phyloP scores from a whole-genome alignment of 495 filamentous ascomycete genomes.

The Penicillium taxi region DNA sequence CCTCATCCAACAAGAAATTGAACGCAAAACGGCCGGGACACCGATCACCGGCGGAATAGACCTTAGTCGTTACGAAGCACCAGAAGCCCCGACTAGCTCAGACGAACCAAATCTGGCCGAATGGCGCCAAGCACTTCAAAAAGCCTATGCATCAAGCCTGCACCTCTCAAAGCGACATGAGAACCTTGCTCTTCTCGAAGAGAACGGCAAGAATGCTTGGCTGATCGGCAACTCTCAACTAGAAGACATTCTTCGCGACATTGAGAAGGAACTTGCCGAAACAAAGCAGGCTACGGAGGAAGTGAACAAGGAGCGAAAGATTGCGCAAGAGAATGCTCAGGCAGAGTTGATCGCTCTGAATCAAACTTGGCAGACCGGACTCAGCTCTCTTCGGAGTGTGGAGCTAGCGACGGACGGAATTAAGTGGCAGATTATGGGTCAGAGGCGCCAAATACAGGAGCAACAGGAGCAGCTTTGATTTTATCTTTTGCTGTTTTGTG shows the following conservation, averaged over 20 bases:
- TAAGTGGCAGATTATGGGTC: slow-evolving; percentile 54
- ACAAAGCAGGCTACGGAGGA: slow-evolving; percentile 57
- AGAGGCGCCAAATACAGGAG: slow-evolving; percentile 36
- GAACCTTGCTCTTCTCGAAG: slow-evolving; percentile 68
- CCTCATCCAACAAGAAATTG: slow-evolving; percentile 54
- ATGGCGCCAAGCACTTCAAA: slow-evolving; percentile 32
- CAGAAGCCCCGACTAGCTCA: slow-evolving; percentile 32
- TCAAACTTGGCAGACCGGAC: slow-evolving; percentile 62
- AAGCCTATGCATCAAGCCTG: slow-evolving; percentile 54
- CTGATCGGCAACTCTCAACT: slow-evolving; percentile 72
- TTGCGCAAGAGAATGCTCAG: slow-evolving; percentile 57
- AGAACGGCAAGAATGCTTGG: slow-evolving; percentile 85
- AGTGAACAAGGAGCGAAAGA: slow-evolving; percentile 61
- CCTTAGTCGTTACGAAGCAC: slow-evolving; percentile 71
- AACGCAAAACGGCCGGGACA: slow-evolving; percentile 45
- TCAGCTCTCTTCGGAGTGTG: slow-evolving; percentile 64
- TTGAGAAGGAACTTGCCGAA: slow-evolving; percentile 74
- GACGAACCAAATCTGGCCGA: slow-evolving; percentile 28
- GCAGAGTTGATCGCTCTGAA: slow-evolving; percentile 63
- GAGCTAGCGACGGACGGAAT: slow-evolving; percentile 67
- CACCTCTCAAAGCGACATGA: slow-evolving; percentile 59
- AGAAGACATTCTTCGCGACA: slow-evolving; percentile 57
- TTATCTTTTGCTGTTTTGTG: neutral
- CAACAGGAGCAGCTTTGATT: slow-evolving; percentile 17
- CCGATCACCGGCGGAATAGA: slow-evolving; percentile 61